Evolutionary conservation across 2,329 filamentous ascomycete genomes (phyloP).

Genomic region (Aspergillus fijiensis): DNA sequence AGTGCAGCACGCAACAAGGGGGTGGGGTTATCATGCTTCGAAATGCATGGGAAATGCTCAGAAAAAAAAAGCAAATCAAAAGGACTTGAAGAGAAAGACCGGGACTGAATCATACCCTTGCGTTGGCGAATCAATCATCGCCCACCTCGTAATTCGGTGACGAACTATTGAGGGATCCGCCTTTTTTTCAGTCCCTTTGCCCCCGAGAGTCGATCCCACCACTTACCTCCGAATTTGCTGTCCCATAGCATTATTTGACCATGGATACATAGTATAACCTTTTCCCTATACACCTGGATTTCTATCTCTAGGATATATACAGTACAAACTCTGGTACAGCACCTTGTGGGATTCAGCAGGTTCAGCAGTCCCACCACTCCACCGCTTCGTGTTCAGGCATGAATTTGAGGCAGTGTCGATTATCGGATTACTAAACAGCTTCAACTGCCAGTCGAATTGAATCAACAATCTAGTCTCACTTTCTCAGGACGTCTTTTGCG

Average conservation of each 20-base stretch:
- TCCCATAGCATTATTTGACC: neutral
- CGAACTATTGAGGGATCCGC: neutral
- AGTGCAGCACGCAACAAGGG: neutral
- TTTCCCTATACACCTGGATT: too few species aligned
- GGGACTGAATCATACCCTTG: neutral
- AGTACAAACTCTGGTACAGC: too few species aligned
- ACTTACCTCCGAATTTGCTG: neutral
- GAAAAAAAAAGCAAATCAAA: neutral
- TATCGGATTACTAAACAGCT: too few species aligned
- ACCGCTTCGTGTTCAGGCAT: too few species aligned
- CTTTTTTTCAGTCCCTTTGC: neutral
- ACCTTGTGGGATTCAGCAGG: too few species aligned
- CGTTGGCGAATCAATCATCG: neutral
- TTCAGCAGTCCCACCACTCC: too few species aligned
- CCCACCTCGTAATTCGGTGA: neutral
- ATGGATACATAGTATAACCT: too few species aligned
- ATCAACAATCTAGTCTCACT: too few species aligned
- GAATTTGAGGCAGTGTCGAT: too few species aligned
- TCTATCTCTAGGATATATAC: too few species aligned
- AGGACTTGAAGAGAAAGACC: neutral
- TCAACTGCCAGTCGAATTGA: neutral
- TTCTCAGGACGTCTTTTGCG: too few species aligned
- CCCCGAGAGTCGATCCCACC: neutral
- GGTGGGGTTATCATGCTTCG: neutral
- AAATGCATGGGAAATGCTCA: neutral